phyloP scores from a whole-genome alignment of 1,139 yeast genomes.

The Zhuliangozyma parablackwelliae region DNA sequence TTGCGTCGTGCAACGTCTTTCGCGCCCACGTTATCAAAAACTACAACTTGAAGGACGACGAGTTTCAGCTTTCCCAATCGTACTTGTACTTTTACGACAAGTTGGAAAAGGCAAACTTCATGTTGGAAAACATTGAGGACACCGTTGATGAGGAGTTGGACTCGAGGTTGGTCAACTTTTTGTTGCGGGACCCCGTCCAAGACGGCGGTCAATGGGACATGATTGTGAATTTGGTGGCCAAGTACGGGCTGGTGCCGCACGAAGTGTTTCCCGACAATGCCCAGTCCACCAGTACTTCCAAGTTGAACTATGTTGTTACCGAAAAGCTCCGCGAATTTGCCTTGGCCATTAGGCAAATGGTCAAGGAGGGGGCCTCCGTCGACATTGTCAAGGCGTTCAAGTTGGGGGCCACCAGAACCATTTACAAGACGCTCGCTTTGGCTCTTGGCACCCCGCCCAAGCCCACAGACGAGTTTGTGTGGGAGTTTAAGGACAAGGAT shows the following conservation, averaged over 20 bases:
- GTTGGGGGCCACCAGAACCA: conserved; percentile 50
- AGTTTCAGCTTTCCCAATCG: conserved; percentile 65
- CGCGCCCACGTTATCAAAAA: conserved; percentile 59
- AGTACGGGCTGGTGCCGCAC: conserved; percentile 77
- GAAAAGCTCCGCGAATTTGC: conserved; percentile 75
- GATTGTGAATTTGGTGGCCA: conserved; percentile 68
- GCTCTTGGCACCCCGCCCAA: conserved; percentile 76
- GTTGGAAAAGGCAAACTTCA: conserved; percentile 55
- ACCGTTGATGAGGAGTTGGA: conserved; percentile 62
- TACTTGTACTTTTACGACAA: conserved; percentile 33
- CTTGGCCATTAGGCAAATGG: conserved; percentile 53
- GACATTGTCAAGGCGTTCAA: conserved; percentile 29
- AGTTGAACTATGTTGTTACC: conserved; percentile 57
- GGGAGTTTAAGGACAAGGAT: conserved; percentile 76
- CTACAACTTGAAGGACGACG: conserved; percentile 55
- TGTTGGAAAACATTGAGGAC: conserved; percentile 68
- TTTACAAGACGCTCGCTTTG: conserved; percentile 60
- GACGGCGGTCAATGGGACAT: conserved; percentile 90
- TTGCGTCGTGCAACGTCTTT: conserved; percentile 73
- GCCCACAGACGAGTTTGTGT: conserved; percentile 58
- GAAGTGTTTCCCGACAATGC: conserved; percentile 67
- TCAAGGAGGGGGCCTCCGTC: conserved; percentile 21
- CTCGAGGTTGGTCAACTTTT: conserved; percentile 60
- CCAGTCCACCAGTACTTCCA: conserved; percentile 55
- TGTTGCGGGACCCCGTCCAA: conserved; percentile 58